phyloP scores from a whole-genome alignment of 1,284 basidiomycete genomes.

The Anthracocystis panici-leucophaei region DNA sequence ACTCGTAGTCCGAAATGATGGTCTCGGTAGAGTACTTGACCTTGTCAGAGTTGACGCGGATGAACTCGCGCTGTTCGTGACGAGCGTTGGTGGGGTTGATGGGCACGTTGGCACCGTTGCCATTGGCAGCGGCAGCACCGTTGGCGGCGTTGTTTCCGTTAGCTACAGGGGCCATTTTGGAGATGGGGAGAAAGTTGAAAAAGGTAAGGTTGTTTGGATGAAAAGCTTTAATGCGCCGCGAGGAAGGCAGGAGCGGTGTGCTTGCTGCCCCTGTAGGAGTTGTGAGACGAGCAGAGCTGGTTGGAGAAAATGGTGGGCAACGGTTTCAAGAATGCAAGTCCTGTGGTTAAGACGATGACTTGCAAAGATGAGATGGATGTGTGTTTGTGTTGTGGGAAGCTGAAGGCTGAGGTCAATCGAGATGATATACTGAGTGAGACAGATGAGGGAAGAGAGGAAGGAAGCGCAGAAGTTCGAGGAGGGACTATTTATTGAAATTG shows the following conservation, averaged over 20 bases:
- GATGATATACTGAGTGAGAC: slow-evolving; percentile 14
- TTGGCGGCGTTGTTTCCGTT: slow-evolving; percentile 42
- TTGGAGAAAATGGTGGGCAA: slow-evolving; percentile 68
- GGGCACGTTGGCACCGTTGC: slow-evolving; percentile 44
- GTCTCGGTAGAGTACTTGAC: slow-evolving; percentile 62
- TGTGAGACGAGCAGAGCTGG: slow-evolving; percentile 67
- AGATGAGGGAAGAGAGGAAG: slow-evolving; percentile 1
- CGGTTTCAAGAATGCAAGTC: slow-evolving; percentile 44
- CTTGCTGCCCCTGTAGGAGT: slow-evolving; percentile 66
- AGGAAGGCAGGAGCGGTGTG: slow-evolving; percentile 65
- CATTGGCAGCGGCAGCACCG: slow-evolving; percentile 31
- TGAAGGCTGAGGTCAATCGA: background rate
- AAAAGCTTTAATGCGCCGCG: slow-evolving; percentile 53
- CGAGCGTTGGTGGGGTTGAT: slow-evolving; percentile 68
- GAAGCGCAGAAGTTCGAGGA: background rate
- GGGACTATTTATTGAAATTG: background rate
- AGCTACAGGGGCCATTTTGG: slow-evolving; percentile 64
- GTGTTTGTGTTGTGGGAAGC: slow-evolving; percentile 2
- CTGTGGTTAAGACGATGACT: slow-evolving; percentile 45
- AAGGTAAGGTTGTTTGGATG: background rate
- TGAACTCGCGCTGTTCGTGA: slow-evolving; percentile 65
- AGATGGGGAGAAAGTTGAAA: slow-evolving; percentile 25
- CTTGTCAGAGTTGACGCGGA: slow-evolving; percentile 67
- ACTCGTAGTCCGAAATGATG: slow-evolving; percentile 66
- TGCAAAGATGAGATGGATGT: slow-evolving; percentile 25